Evolutionary conservation across 2,329 filamentous ascomycete species (phyloP).

Genomic region (Xylaria sp.): DNA sequence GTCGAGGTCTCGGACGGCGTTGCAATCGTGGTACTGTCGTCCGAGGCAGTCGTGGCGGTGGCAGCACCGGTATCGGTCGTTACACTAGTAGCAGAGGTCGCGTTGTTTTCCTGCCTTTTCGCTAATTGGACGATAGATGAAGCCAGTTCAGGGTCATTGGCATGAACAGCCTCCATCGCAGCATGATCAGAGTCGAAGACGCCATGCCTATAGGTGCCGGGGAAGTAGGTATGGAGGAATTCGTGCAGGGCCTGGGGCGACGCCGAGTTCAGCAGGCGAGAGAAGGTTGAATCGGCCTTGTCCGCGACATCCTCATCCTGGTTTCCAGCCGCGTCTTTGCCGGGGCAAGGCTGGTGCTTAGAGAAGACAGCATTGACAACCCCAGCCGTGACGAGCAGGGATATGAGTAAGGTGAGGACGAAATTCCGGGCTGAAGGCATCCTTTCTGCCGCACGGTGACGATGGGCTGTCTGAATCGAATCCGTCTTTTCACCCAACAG

Average conservation of each 20-base stretch:
- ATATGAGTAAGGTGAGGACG: constrained; percentile 38
- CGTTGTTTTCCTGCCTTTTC: constrained; percentile 55
- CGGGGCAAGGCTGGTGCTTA: constrained; percentile 25
- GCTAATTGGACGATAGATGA: constrained; percentile 66
- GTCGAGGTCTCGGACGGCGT: constrained; percentile 15
- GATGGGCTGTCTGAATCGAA: constrained; percentile 3
- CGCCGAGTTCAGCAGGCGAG: constrained; percentile 57
- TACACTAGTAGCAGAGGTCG: constrained; percentile 31
- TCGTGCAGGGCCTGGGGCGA: constrained; percentile 65
- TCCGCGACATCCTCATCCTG: constrained; percentile 17
- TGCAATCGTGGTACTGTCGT: constrained; percentile 25
- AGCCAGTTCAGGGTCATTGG: constrained; percentile 63
- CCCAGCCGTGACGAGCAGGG: constrained; percentile 39
- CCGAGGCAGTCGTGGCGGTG: constrained; percentile 28
- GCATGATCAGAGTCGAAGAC: constrained; percentile 67
- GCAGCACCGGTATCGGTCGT: constrained; percentile 11
- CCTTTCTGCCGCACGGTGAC: constrained; percentile 21
- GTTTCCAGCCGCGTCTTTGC: constrained; percentile 16
- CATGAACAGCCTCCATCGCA: constrained; percentile 65
- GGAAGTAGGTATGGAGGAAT: constrained; percentile 65
- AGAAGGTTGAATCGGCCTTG: constrained; percentile 45
- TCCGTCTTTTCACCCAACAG: constrained; percentile 14
- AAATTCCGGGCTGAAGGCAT: constrained; percentile 45
- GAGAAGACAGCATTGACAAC: constrained; percentile 37
- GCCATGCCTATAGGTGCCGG: constrained; percentile 67